These are phyloP conservation scores for Volvox africanus DNA, from an alignment of 139 green algal genomes.

Conservation along the genomic window DNA sequence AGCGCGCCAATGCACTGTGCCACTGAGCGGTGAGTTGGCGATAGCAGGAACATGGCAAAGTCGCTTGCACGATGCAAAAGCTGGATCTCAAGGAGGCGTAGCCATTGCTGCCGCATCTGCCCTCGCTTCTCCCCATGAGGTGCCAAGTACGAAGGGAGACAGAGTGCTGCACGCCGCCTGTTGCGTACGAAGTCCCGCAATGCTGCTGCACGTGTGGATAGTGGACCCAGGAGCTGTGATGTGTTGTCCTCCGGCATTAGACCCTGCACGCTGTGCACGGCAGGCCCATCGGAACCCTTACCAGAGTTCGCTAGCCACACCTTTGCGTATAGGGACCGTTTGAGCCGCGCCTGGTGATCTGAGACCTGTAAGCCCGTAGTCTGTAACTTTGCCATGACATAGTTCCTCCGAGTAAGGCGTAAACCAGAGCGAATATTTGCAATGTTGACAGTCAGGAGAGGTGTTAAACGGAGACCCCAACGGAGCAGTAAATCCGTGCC, in stretches of 20 bases:
- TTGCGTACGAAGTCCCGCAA: constrained; percentile 31
- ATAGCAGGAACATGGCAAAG: constrained; percentile 60
- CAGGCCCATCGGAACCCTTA: neutral
- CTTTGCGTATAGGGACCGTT: neutral
- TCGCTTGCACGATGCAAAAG: constrained; percentile 49
- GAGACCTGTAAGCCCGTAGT: constrained; percentile 10
- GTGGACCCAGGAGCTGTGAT: constrained; percentile 20
- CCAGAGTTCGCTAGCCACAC: constrained; percentile 34
- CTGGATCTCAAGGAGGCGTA: constrained; percentile 24
- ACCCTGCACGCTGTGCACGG: neutral
- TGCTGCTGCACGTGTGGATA: neutral
- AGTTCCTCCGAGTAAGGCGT: neutral
- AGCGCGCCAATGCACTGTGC: neutral
- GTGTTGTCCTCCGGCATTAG: neutral
- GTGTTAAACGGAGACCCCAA: constrained; percentile 43
- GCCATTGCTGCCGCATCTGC: constrained; percentile 8
- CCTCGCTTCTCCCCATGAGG: neutral
- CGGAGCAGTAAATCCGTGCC: constrained; percentile 4
- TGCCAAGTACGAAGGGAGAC: neutral
- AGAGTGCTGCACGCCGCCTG: constrained; percentile 37
- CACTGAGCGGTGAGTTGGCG: neutral
- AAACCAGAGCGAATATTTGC: constrained; percentile 1
- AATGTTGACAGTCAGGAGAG: constrained; percentile 27
- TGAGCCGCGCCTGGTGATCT: constrained; percentile 40
- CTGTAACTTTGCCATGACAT: neutral